Evolutionary conservation across 2,329 filamentous ascomycete species (phyloP).

Genomic region (Verticillium nonalfalfae): DNA sequence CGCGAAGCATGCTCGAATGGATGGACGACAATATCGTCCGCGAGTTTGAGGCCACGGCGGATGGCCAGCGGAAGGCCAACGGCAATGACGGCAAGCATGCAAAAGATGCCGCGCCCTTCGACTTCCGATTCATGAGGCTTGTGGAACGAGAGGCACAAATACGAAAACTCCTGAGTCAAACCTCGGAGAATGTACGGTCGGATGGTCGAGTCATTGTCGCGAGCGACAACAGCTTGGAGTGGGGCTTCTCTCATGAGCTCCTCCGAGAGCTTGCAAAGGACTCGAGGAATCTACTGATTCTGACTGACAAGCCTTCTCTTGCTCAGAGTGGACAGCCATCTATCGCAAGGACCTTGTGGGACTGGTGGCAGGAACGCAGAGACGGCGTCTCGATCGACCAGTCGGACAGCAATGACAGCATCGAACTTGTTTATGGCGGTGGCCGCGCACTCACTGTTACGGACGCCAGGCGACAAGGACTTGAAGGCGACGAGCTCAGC

Average conservation of each 20-base stretch:
- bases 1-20: constrained; percentile 96
- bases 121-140: constrained; percentile 79
- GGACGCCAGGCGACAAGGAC: constrained; percentile 54
- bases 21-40: constrained; percentile 95
- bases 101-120: constrained; percentile 68
- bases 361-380: constrained; percentile 65
- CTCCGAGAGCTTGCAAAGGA: constrained; percentile 70
- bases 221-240: constrained; percentile 84
- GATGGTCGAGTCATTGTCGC: constrained; percentile 75
- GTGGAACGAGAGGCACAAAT: constrained; percentile 79
- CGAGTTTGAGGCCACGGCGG: constrained; percentile 73
- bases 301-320: constrained; percentile 67
- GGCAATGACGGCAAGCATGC: constrained; percentile 38
- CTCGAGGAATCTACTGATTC: constrained; percentile 73
- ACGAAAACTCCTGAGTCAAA: constrained; percentile 55
- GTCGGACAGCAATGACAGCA: constrained; percentile 43
- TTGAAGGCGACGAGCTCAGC: constrained; percentile 70
- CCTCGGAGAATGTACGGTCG: constrained; percentile 31
- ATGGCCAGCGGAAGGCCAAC: constrained; percentile 40
- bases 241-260: constrained; percentile 86
- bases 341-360: constrained; percentile 71
- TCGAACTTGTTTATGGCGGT: constrained; percentile 62
- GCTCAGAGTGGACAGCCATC: constrained; percentile 41
- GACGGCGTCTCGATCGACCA: constrained; percentile 58
- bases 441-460: constrained; percentile 55